A percentile compares a stretch with the other conserved stretches of the same genome.
Evolutionary conservation across 2,329 filamentous ascomycete species (phyloP).

Genomic region (Fusarium sp.): DNA sequence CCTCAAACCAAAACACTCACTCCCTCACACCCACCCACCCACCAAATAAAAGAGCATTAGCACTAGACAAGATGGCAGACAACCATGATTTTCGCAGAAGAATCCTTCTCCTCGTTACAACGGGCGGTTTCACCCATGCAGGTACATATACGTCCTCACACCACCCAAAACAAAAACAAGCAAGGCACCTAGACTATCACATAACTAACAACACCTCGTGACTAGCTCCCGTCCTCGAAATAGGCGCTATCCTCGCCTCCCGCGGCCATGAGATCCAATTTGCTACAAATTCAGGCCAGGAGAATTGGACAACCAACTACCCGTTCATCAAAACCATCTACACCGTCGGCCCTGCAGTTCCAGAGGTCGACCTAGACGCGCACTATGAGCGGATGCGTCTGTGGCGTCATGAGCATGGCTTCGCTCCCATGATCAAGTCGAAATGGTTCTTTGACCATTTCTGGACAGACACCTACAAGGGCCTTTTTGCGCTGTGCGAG

Average conservation of each 20-base stretch:
- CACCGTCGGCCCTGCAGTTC: slow-evolving; percentile 44
- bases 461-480: slow-evolving; percentile 47
- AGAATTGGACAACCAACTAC: slow-evolving; percentile 46
- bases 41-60: slow-evolving; percentile 14
- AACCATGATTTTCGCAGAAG: slow-evolving; percentile 19
- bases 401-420: slow-evolving; percentile 47
- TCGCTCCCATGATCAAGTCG: slow-evolving; percentile 47
- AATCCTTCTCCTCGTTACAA: slow-evolving; percentile 49
- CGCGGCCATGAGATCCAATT: slow-evolving; percentile 51
- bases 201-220: slow-evolving; percentile 4
- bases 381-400: slow-evolving; percentile 50
- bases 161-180: background rate
- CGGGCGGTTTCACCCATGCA: slow-evolving; percentile 51
- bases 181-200: background rate
- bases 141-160: slow-evolving; percentile 23
- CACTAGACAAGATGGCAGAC: slow-evolving; percentile 25
- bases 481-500: slow-evolving; percentile 26
- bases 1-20: slow-evolving; percentile 11
- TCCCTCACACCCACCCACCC: background rate
- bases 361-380: slow-evolving; percentile 42
- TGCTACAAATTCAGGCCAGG: slow-evolving; percentile 51
- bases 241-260: slow-evolving; percentile 46
- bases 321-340: slow-evolving; percentile 47
- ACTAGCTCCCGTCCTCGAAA: slow-evolving; percentile 49
- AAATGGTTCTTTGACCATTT: slow-evolving; percentile 52